Base-by-base conservation (phyloP, 352 stramenopile genomes). In the Peronospora tabacina region DNA sequence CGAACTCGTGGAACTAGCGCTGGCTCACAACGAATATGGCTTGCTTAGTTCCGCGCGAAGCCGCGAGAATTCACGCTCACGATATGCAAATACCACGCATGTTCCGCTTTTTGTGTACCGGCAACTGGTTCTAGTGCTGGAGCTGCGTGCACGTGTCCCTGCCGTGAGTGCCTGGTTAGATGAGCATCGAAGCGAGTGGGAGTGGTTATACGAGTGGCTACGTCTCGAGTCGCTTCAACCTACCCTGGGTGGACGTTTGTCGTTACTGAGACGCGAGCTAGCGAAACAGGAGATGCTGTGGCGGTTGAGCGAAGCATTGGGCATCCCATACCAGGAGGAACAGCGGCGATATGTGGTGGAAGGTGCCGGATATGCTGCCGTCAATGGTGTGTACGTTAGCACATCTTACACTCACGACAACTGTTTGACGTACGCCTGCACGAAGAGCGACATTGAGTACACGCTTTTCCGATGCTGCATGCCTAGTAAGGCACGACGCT, bases 401-500 rank as follows among this genome's bases (percentile, higher is more conserved):
- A 89, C 74, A 24, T 49, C 65, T 43, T 66, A 87, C 46, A 63
- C 63, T 15, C 76, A 91, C 49, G 83, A 94, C 55, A 89, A 78
- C 35, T 85, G 70, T 52, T 68, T 75, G 45, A 81, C 91, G 48
- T 87, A 84, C 52, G 55, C 76, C 44, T 86, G 70, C 48, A 50
- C 66, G 33, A 82, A 79, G 50, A 65, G 74, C 44, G 47, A 81
- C 37, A 76, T 81, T 55, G 70, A 92, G 64, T 93, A 98, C 44
- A 98, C 93, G 13, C 69, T 98, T 12, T 98, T 98, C 68, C 87
- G 93, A n/a, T 98, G 95, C 63, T 95, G 85, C 43, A 98, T 99
- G 95, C 86, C 95, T 10, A 98, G 88, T 56, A 96, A 98, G 53
- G 84, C 96, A 33, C 95, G 97, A 50, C 97, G 95, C 63, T 99